These are phyloP conservation scores for Coniochaeta sp. DNA, from an alignment of 2,329 filamentous ascomycete genomes.

Conservation along the genomic window DNA sequence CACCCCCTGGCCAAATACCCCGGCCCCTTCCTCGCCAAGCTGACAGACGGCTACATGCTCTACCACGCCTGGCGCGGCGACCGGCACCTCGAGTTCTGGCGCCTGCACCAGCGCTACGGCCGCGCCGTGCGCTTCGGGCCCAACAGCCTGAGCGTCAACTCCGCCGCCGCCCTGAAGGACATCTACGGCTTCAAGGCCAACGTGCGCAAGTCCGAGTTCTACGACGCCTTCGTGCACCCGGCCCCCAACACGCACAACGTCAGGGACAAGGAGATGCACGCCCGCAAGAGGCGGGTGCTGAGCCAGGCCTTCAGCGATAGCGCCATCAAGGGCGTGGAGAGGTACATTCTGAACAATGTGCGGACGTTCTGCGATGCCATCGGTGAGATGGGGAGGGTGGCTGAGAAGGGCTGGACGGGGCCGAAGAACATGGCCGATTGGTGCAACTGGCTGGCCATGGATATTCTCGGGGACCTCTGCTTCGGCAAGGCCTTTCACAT, in stretches of 20 bases:
- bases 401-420: slow-evolving; percentile 48
- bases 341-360: slow-evolving; percentile 57
- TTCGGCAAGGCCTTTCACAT: slow-evolving; percentile 57
- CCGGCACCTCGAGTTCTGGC: slow-evolving; percentile 65
- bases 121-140: slow-evolving; percentile 65
- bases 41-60: slow-evolving; percentile 58
- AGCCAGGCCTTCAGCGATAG: slow-evolving; percentile 64
- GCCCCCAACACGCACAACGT: slow-evolving; percentile 66
- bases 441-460: slow-evolving; percentile 56
- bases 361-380: slow-evolving; percentile 58
- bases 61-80: slow-evolving; percentile 71
- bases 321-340: slow-evolving; percentile 61
- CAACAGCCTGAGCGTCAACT: slow-evolving; percentile 72
- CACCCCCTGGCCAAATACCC: slow-evolving; percentile 60
- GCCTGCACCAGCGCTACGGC: slow-evolving; percentile 66
- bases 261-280: slow-evolving; percentile 61
- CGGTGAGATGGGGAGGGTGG: slow-evolving; percentile 27
- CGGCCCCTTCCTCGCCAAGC: slow-evolving; percentile 54
- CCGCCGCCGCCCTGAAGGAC: slow-evolving; percentile 55
- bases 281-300: slow-evolving; percentile 62
- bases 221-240: slow-evolving; percentile 64
- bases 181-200: slow-evolving; percentile 59
- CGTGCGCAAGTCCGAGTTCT: slow-evolving; percentile 63
- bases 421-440: slow-evolving; percentile 56
- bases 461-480: slow-evolving; percentile 53